phyloP scores from a whole-genome alignment of 768 basidiomycete genomes.

The Lactifluus subvellereus region DNA sequence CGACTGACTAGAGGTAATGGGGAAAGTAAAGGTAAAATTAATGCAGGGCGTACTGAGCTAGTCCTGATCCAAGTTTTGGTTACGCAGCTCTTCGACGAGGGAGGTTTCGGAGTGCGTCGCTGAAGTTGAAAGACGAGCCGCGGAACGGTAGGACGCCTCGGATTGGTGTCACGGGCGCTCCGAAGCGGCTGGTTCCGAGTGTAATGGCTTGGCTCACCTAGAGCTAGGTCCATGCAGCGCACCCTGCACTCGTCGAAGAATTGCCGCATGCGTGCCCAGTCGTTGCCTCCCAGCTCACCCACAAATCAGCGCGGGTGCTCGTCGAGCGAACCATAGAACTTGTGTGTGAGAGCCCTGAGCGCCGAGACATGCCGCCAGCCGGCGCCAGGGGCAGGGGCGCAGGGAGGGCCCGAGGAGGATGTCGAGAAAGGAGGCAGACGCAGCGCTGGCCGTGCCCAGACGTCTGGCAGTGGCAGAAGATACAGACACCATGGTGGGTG shows the following conservation, averaged over 20 bases:
- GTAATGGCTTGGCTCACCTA: too few relatives aligned
- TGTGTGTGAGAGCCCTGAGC: slow-evolving; percentile 52
- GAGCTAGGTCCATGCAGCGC: slow-evolving; percentile 39
- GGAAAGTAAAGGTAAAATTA: too few relatives aligned
- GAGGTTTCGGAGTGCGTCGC: too few relatives aligned
- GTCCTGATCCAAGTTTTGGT: too few relatives aligned
- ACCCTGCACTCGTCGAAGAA: slow-evolving; percentile 66
- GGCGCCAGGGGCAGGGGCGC: slow-evolving; percentile 64
- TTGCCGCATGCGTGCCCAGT: slow-evolving; percentile 55
- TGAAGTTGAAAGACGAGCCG: too few relatives aligned
- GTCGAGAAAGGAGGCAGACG: slow-evolving; percentile 69
- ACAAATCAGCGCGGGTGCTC: not conserved
- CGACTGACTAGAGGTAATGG: too few relatives aligned
- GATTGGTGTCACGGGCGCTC: too few relatives aligned
- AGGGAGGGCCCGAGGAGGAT: slow-evolving; percentile 60
- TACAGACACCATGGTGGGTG: slow-evolving; percentile 60
- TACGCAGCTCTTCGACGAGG: too few relatives aligned
- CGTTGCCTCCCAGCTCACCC: slow-evolving; percentile 43
- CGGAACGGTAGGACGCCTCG: too few relatives aligned
- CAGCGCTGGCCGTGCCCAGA: slow-evolving; percentile 70
- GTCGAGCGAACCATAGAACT: slow-evolving; percentile 45
- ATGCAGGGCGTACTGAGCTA: too few relatives aligned
- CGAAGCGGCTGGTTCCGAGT: too few relatives aligned
- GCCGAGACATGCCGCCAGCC: slow-evolving; percentile 46
- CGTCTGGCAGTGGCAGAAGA: slow-evolving; percentile 66